Evolutionary conservation across 441 rosid species (phyloP), one percentile per base, ranked within the genome.

Genomic region (Raphanus hybrid): DNA sequence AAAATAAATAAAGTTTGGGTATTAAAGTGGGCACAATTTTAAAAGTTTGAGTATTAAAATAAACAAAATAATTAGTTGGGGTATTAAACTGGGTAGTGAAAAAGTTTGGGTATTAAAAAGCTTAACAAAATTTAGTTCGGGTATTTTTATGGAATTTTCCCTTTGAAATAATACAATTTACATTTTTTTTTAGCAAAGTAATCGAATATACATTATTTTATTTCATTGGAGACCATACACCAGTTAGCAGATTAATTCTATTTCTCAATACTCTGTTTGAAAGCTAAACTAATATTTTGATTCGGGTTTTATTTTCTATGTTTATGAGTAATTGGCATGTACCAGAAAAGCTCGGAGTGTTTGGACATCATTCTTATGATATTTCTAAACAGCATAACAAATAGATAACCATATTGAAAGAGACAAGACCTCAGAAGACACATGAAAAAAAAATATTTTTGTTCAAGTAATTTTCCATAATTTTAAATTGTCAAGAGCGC

Each of bases 401-500:
- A 12, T 7, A 54, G 15, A 70, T 10, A 70, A 26, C 10, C 23
- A 27, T 63, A 63, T 23, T 70, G 75, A 66, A 70, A 76, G 70
- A 54, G 70, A 70, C 75, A 54, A 76, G 35, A 70, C 70, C 39
- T 48, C 12, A 69, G 69, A 23, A 35, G 41, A 69, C 55, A 69
- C 74, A 75, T 75, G 64, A 23, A 23, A 23, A 23, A 23, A 23
- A 23, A 23, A 0, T 23, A 23, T 23, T 23, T 23, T 23, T 23
- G 26, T 23, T 23, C 26, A 23, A 23, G 26, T 23, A 23, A 23
- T 23, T 0, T 0, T 23, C 0, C 26, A 23, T 23, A 23, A 0
- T 23, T 23, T 23, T 23, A 23, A 48, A 34, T 14, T 63, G 45
- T 63, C 10, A 64, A 64, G 48, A 67, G 23, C 34, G 29, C 6